Base-by-base conservation (phyloP, 2,329 filamentous ascomycete species). In the Aspergillus piperis region DNA sequence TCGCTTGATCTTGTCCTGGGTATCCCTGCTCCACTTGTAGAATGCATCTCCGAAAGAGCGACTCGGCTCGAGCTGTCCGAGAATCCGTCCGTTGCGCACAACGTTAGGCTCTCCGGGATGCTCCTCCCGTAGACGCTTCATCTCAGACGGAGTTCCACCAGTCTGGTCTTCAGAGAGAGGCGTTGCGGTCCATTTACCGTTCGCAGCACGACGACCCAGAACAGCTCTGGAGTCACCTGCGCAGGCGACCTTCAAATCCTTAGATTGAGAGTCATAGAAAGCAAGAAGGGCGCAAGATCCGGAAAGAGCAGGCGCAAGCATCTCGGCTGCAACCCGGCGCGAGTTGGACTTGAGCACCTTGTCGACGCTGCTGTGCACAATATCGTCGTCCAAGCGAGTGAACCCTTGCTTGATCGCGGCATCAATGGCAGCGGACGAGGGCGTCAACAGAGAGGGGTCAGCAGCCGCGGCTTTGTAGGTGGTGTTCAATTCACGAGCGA, bases 211-310 rank as follows among this genome's bases (percentile, higher is more conserved):
- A 47, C 93, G 89, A 11, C 95, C 95, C 8, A 99, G 84, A 2
- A 99, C 91, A 15, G 95, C 95, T 47, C 95, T 87, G n/a, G 92
- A 97, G 77, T 99, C 95, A 57, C 95, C 95, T 0, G 95, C 96
- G 75, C 92, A 96, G 10, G 95, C 95, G 11, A 98, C 92, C n/a
- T 92, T 88, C 15, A 99, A 83, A 42, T 95, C 87, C 73, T 96
- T 92, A 47, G 90, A 90, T 54, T 86, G 85, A 71, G 88, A 93
- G 74, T 99, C 94, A 77, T 98, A 99, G 79, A 99, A 99, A 6
- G 92, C 96, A 8, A 99, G 84, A 5, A 99, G 86, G 42, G 95
- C 96, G 74, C 95, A 99, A 1, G 96, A 98, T n/a, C 95, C 95
- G 2, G 95, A 97, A 23, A 98, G 83, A 6, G 95, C 96, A 8